Conservation (phyloP, 352 stramenopile genomes). For the Poterioochromonas sp. region DNA sequence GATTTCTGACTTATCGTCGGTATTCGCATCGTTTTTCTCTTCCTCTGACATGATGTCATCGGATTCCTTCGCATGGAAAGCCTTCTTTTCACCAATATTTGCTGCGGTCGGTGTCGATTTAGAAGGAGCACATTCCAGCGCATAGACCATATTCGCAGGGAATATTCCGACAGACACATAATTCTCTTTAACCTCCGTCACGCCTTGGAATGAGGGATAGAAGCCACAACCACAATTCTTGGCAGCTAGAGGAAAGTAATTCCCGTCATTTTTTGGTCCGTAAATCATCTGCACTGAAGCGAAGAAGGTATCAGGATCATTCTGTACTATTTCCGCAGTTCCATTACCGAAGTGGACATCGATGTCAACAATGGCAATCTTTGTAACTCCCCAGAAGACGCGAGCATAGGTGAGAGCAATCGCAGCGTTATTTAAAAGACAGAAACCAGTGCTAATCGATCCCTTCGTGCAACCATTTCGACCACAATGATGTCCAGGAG, state of each 20-base stretch:
- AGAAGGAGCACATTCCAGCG: too few species aligned
- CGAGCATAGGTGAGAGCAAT: constrained; percentile 81
- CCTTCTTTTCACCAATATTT: too few species aligned
- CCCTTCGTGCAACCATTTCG: constrained; percentile 45
- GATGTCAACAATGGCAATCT: constrained; percentile 17
- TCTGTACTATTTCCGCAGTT: background rate
- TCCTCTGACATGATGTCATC: too few species aligned
- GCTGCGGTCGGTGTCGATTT: too few species aligned
- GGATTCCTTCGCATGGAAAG: too few species aligned
- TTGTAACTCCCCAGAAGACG: background rate
- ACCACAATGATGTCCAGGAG: constrained; percentile 58
- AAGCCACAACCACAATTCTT: background rate
- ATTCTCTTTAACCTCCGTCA: background rate
- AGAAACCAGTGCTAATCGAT: constrained; percentile 74
- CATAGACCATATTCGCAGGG: background rate
- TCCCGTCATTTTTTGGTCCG: background rate
- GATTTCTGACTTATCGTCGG: too few species aligned
- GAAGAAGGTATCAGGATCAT: constrained; percentile 11
- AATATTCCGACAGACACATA: background rate
- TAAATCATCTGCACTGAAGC: constrained; percentile 23
- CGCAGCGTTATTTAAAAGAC: constrained; percentile 93
- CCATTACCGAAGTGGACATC: constrained; percentile 32
- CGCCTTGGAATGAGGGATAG: background rate
- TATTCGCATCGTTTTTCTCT: too few species aligned
- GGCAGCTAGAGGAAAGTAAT: background rate